Evolutionary conservation across 768 basidiomycete genomes (phyloP).

Genomic region (Neoboletus magnificus): DNA sequence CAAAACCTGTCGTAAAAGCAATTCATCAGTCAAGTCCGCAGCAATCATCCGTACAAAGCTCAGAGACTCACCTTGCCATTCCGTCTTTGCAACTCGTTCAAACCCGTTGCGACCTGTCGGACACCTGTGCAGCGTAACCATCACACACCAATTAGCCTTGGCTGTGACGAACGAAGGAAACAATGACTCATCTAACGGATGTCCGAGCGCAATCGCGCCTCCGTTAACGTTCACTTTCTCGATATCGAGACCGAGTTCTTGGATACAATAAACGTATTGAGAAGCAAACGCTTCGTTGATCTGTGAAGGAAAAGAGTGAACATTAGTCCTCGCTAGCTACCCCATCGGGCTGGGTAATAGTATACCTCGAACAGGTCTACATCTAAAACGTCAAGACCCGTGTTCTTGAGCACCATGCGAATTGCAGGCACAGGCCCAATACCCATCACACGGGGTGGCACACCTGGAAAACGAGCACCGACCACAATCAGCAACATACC

Average conservation of each 20-base stretch:
- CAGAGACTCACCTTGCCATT: slow-evolving; percentile 55
- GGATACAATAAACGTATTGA: slow-evolving; percentile 72
- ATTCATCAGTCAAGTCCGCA: neutral
- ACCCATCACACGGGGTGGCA: slow-evolving; percentile 83
- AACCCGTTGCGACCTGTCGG: slow-evolving; percentile 80
- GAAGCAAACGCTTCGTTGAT: slow-evolving; percentile 93
- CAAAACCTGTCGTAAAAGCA: slow-evolving; percentile 47
- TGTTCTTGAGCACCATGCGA: slow-evolving; percentile 64
- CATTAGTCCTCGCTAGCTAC: neutral
- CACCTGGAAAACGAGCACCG: slow-evolving; percentile 37
- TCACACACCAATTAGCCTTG: slow-evolving; percentile 10
- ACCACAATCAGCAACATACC: neutral
- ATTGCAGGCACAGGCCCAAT: slow-evolving; percentile 85
- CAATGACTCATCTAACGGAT: slow-evolving; percentile 68
- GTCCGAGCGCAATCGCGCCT: slow-evolving; percentile 85
- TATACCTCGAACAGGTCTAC: slow-evolving; percentile 78
- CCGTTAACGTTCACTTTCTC: slow-evolving; percentile 84
- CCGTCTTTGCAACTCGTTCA: slow-evolving; percentile 68
- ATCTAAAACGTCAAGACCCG: slow-evolving; percentile 63
- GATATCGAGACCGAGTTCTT: slow-evolving; percentile 57
- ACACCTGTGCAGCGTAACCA: slow-evolving; percentile 74
- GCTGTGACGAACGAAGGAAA: neutral
- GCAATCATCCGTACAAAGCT: neutral
- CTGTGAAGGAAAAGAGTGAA: slow-evolving; percentile 33
- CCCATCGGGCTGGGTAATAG: neutral